phyloP scores from a whole-genome alignment of 345 rosid species.

The Sapria himalayana region DNA sequence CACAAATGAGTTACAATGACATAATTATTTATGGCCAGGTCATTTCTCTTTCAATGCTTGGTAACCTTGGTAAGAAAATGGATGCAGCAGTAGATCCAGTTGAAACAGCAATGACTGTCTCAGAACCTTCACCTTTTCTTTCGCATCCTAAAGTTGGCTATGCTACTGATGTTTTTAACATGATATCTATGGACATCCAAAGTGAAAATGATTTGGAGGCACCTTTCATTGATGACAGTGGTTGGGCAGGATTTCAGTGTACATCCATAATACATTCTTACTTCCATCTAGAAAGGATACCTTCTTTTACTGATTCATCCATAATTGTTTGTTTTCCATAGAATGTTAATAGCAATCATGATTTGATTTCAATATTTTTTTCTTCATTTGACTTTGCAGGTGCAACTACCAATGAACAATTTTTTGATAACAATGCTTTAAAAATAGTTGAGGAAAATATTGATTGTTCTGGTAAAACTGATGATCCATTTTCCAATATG shows the following conservation, averaged over 20 bases:
- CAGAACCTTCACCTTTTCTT: slow-evolving; percentile 6
- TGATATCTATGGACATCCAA: slow-evolving; percentile 32
- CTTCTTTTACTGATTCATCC: no score
- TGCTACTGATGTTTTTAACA: slow-evolving; percentile 41
- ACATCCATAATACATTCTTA: no score
- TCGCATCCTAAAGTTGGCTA: slow-evolving; percentile 31
- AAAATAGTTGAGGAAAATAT: slow-evolving; percentile 29
- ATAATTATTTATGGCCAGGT: slow-evolving; percentile 13
- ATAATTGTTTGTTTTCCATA: no score
- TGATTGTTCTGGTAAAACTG: slow-evolving; percentile 36
- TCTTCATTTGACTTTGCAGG: no score
- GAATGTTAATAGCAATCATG: no score
- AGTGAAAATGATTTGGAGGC: slow-evolving; percentile 12
- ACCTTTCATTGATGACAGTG: slow-evolving; percentile 5
- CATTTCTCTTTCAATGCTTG: slow-evolving; percentile 9
- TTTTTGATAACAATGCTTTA: slow-evolving; percentile 25
- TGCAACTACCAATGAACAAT: slow-evolving; percentile 54
- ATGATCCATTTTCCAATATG: slow-evolving; percentile 60
- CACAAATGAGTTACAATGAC: neutral
- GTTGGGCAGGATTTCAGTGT: slow-evolving; percentile 12
- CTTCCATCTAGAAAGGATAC: no score
- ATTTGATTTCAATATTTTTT: no score
- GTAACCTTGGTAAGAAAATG: slow-evolving; percentile 11
- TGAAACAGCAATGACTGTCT: slow-evolving; percentile 13
- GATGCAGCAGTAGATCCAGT: slow-evolving; percentile 12